Base-by-base conservation (phyloP, 192 early-diverging fungal species). In the Cetraspora pellucida region DNA sequence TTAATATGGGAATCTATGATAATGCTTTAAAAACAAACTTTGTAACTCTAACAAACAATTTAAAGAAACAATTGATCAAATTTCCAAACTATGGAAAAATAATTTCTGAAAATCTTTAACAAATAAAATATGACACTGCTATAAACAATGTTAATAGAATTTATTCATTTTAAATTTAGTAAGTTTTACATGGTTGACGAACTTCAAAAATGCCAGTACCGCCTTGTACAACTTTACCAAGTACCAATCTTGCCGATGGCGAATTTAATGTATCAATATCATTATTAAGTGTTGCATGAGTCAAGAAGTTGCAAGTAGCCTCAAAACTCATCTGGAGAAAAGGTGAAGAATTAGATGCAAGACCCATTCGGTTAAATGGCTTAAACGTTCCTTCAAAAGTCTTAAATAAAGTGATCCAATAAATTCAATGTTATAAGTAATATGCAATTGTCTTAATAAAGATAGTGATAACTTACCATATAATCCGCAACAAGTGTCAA, bases 321-420 rank as follows among this genome's bases (percentile, higher is more conserved):
- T 99, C 98, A 81, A 94, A 99, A 79, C 91, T 94, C 98, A 99
- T 99, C 86, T 98, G 95, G 27, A 94, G 87, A 80, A 99, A 97
- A 11, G 98, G 98, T 55, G 92, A 90, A 14, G 95, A 90, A 72
- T 95, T 98, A 14, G 95, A 94, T 59, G 87, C 88, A 82, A 99
- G 93, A 75, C 96, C 95, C 77, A 93, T 93, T 28, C 97, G 92
- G 88, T 96, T 97, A 87, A 98, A 98, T 8, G 98, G 94, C 77
- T 98, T 98, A 89, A 94, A 99, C 2, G 91, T 95, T 72, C 98
- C 97, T 86, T 98, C 98, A 80, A 97, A 98, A 0, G 98, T 99
- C 88, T 90, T 77, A 70, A 27, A 61, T 19, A 14, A 68, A 75
- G 2, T 43, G 71, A 63, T 25, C 27, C 49, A 46, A 30, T 49